These are phyloP conservation scores for Sporothrix globosa DNA, from an alignment of 2,329 filamentous ascomycete species.

Conservation along the genomic window DNA sequence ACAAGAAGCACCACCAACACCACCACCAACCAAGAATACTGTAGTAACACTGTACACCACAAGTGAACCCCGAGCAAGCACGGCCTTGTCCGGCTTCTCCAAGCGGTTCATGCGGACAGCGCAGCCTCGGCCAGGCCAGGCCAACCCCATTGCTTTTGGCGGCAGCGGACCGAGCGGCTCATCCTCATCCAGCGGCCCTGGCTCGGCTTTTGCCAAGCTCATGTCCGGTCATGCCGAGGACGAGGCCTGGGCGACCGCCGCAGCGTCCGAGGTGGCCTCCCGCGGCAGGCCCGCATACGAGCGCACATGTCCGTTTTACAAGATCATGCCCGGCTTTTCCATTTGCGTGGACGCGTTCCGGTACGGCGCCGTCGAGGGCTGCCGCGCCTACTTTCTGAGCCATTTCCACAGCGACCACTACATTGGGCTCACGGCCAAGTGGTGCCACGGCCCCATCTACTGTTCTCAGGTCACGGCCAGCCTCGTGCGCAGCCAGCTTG, in stretches of 20 bases:
- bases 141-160: conserved; percentile 71
- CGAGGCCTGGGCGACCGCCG: conserved; percentile 84
- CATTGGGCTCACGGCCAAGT: conserved; percentile 82
- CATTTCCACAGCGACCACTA: conserved; percentile 99
- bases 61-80: neutral
- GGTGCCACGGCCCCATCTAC: conserved; percentile 94
- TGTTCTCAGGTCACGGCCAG: conserved; percentile 93
- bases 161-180: conserved; percentile 30
- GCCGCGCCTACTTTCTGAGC: conserved; percentile 92
- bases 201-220: conserved; percentile 85
- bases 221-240: conserved; percentile 94
- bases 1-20: neutral
- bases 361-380: conserved; percentile 90
- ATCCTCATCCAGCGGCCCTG: conserved; percentile 33
- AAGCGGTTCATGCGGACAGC: conserved; percentile 69
- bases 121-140: conserved; percentile 76
- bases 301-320: conserved; percentile 96
- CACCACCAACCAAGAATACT: neutral
- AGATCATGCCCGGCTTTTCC: conserved; percentile 89
- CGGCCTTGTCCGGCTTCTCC: conserved; percentile 43
- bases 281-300: conserved; percentile 85
- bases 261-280: conserved; percentile 74
- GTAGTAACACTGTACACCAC: neutral
- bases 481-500: conserved; percentile 81
- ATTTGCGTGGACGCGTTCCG: conserved; percentile 96